Base-by-base conservation (phyloP, 805 yeast genomes). In the Wickerhamomyces mucosus region DNA sequence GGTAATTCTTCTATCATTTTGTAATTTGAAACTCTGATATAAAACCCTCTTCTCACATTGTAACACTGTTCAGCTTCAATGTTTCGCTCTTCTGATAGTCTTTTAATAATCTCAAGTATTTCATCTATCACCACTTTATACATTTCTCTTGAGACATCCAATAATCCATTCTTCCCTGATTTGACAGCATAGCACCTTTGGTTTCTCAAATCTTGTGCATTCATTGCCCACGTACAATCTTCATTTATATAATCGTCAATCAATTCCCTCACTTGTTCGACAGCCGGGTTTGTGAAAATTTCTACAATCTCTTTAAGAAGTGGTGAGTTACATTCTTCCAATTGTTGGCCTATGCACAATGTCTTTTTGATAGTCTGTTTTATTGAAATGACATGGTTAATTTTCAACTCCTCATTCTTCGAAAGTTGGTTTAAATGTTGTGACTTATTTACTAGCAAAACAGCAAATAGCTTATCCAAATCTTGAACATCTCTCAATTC, bases 171-270 rank as follows among this genome's bases (percentile, higher is more conserved):
- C 3, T 48, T 41, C 0, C 69, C 70, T 22, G 59, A 46, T 36
- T 53, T 65, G 0, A 67, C 61, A 0, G 72, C 71, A 44, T 60
- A 63, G 18, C 62, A 53, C 37, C 54, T 53, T 35, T 66, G 72
- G 37, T 64, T 65, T 38, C 56, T 59, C 21, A 66, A 39, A 28
- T 67, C 68, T 5, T 62, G 37, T 1, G 60, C 45, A 2, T 56
- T 46, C 0, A 45, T 43, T 0, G 67, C 69, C 69, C 68, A 63
- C 3, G 35, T 31, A 30, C 65, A 58, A 36, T 65, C 70, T 21
- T 61, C 66, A 39, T 63, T 66, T 7, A 67, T 55, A 20, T 42
- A 47, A 3, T 43, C 43, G 28, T 59, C 36, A 2, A 67, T 59
- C 6, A 47, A 6, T 0, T 35, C 27, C 17, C 47, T 28, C 3